Base-by-base conservation (phyloP, 2,329 filamentous ascomycete genomes). In the Zopfia rhizophila region DNA sequence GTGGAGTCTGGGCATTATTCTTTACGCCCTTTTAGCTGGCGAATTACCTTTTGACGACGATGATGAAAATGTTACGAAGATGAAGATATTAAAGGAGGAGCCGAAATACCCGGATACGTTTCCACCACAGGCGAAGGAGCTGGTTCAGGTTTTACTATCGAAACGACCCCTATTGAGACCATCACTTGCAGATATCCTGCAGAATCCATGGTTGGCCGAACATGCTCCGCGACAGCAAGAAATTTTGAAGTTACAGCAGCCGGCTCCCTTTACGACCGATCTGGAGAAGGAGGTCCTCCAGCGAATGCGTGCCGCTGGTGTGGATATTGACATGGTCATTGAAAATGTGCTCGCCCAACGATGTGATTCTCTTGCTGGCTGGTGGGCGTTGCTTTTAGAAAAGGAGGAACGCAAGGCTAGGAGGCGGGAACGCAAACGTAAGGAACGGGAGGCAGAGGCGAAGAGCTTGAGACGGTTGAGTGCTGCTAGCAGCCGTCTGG, bases 41-140 rank as follows among this genome's bases (percentile, higher is more conserved):
- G 90, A 94, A 72, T 79, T 99, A 28, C 94, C 94, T 0, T 99
- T 96, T 62, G 94, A 99, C 72, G 94, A 97, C 56, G 94, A 99
- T 67, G 89, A 96, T 64, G 94, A 99, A 67, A 88, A 84, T 54
- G 81, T 87, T 22, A 99, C 94, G 22, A 91, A 96, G 63, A 83
- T 80, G 7, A 89, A 84, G 69, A 99, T 99, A 47, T 75, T 99
- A 44, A 85, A 84, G 4, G 87, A 93, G 43, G 94, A 97, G 47
- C 91, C 93, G 0, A 86, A 84, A 44, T 97, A 89, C 67, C 92
- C 91, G 3, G 88, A 91, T 3, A 84, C 88, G 61, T 80, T 99
- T 19, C 85, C 91, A 0, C 78, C 84, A 21, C 89, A 92, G 58
- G 91, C 92, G 3, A 84, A 89, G 53, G 81, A 88, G 0, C 76